Percentiles rank a stretch among this genome's conserved stretches.
Evolutionary conservation across 2,329 filamentous ascomycete genomes (phyloP).

Genomic region (Trichophyton benhamiae): DNA sequence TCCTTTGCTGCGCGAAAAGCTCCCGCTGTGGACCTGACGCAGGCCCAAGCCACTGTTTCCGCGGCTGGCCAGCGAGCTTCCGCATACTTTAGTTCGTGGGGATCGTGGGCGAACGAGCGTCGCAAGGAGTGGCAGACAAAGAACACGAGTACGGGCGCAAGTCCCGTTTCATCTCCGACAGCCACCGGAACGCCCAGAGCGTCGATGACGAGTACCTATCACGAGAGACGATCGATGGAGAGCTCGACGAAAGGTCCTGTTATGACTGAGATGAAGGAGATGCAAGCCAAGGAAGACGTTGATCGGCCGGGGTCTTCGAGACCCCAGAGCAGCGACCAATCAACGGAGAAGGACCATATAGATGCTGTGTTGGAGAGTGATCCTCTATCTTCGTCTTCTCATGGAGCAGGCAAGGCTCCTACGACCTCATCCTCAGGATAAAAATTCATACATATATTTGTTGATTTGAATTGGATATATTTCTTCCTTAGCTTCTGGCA

Average conservation of each 20-base stretch:
- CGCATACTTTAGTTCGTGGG: conserved; percentile 52
- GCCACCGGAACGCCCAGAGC: conserved; percentile 5
- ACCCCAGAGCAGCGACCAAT: background rate
- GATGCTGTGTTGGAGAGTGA: background rate
- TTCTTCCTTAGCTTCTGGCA: background rate
- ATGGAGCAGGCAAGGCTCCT: background rate
- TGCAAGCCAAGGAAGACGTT: background rate
- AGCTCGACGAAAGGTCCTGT: background rate
- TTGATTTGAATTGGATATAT: background rate
- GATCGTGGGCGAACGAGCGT: conserved; percentile 45
- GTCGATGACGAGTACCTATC: conserved; percentile 1
- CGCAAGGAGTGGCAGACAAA: conserved; percentile 36
- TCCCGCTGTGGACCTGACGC: conserved; percentile 37
- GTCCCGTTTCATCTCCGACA: conserved; percentile 3
- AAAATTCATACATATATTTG: background rate
- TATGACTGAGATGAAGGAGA: conserved; percentile 11
- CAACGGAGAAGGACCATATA: background rate
- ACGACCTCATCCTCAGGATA: background rate
- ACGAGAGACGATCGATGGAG: background rate
- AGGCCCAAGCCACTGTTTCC: conserved; percentile 44
- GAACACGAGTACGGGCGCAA: conserved; percentile 13
- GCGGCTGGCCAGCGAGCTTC: conserved; percentile 46
- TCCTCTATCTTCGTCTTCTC: background rate
- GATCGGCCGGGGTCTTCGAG: background rate
- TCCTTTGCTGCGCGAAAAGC: conserved; percentile 24